phyloP scores from a whole-genome alignment of 768 basidiomycete genomes.

The Amanita jacksonii region DNA sequence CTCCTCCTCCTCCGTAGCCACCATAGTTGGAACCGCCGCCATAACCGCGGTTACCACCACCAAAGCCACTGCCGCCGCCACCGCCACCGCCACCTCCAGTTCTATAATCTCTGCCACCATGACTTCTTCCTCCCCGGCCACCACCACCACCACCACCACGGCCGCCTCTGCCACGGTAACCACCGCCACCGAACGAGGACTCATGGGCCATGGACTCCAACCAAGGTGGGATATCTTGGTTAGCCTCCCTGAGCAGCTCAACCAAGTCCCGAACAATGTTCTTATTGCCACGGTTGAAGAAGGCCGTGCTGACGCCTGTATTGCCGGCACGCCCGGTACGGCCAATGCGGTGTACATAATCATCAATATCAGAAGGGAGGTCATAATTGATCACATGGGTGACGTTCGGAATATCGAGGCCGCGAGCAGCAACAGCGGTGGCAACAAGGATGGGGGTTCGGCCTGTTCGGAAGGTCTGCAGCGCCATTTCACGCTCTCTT shows the following conservation, averaged over 20 bases:
- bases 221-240: constrained; percentile 91
- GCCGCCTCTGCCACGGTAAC: constrained; percentile 43
- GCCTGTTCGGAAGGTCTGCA: constrained; percentile 92
- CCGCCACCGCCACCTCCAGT: constrained; percentile 26
- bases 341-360: constrained; percentile 98
- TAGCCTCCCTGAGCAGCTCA: constrained; percentile 91
- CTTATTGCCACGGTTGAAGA: constrained; percentile 91
- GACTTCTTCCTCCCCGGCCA: constrained; percentile 32
- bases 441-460: constrained; percentile 96
- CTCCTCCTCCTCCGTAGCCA: constrained; percentile 10
- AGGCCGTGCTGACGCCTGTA: constrained; percentile 90
- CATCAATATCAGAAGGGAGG: constrained; percentile 94
- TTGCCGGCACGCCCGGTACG: constrained; percentile 99
- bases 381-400: constrained; percentile 99
- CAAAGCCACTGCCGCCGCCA: constrained; percentile 19
- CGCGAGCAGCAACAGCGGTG: constrained; percentile 97
- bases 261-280: constrained; percentile 88
- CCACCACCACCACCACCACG: constrained; percentile 50
- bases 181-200: constrained; percentile 57
- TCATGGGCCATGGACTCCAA: constrained; percentile 82
- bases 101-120: constrained; percentile 45
- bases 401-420: constrained; percentile 98
- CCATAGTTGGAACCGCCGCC: constrained; percentile 15
- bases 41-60: constrained; percentile 14
- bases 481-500: constrained; percentile 91